Evolutionary conservation across 768 basidiomycete genomes (phyloP).

Genomic region (Naganishia antarctica): DNA sequence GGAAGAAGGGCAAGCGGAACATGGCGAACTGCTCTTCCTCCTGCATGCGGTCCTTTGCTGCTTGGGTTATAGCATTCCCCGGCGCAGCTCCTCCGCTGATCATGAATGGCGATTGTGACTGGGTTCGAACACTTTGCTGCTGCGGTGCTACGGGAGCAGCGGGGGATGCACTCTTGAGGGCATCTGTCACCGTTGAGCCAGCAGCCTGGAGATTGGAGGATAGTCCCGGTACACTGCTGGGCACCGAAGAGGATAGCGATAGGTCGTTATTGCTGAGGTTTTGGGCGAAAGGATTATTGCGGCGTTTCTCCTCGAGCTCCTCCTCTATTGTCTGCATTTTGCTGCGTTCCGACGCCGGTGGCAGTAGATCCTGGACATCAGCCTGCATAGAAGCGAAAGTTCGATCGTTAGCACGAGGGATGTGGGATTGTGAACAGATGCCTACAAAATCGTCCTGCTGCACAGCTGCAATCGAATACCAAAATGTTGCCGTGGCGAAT

Average conservation of each 20-base stretch:
- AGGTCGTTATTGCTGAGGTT: constrained; percentile 14
- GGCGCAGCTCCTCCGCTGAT: not conserved
- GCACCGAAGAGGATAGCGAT: not conserved
- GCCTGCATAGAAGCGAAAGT: constrained; percentile 34
- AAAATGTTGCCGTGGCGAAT: constrained; percentile 77
- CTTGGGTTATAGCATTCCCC: not conserved
- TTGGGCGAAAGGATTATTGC: constrained; percentile 10
- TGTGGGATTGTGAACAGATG: no score
- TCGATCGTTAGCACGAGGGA: no score
- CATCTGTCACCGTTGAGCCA: not conserved
- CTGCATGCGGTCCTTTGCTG: not conserved
- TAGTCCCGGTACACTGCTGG: not conserved
- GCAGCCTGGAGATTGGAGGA: not conserved
- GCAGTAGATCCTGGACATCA: constrained; percentile 46
- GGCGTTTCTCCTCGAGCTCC: constrained; percentile 37
- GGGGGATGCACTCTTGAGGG: constrained; percentile 9
- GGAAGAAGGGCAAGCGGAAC: constrained; percentile 27
- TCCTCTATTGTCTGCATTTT: constrained; percentile 49
- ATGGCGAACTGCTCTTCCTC: constrained; percentile 27
- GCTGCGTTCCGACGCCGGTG: constrained; percentile 48
- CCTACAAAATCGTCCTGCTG: constrained; percentile 85
- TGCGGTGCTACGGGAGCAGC: constrained; percentile 1
- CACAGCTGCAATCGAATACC: constrained; percentile 88
- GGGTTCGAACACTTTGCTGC: constrained; percentile 9
- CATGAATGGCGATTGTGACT: constrained; percentile 18